These are phyloP conservation scores for Capsicum pubescens DNA, from an alignment of 257 asterid species.

Conservation along the genomic window DNA sequence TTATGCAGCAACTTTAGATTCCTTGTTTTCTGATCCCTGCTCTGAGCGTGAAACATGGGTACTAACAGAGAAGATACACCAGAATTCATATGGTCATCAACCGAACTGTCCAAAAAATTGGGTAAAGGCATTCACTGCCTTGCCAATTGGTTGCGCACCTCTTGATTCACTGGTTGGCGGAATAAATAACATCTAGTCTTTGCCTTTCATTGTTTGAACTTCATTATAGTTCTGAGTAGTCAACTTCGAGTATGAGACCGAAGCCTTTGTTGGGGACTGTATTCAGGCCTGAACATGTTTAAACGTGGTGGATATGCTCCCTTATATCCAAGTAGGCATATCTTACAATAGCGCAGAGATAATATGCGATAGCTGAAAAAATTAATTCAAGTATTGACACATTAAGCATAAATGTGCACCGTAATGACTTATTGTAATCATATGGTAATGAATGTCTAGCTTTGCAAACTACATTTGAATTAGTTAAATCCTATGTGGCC, in stretches of 20 bases:
- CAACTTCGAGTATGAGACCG: slow-evolving; percentile 47
- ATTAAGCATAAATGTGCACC: neutral
- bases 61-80: slow-evolving; percentile 46
- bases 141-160: slow-evolving; percentile 43
- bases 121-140: slow-evolving; percentile 40
- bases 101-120: slow-evolving; percentile 46
- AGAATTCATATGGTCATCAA: slow-evolving; percentile 46
- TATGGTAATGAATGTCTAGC: neutral
- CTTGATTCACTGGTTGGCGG: slow-evolving; percentile 45
- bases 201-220: slow-evolving; percentile 39
- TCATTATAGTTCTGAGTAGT: slow-evolving; percentile 41
- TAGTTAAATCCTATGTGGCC: too few relatives aligned
- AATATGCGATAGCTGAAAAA: too few relatives aligned
- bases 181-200: slow-evolving; percentile 53
- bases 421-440: neutral
- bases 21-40: slow-evolving; percentile 39
- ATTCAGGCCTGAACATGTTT: too few relatives aligned
- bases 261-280: too few relatives aligned
- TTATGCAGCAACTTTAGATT: slow-evolving; percentile 47
- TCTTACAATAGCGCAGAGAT: too few relatives aligned
- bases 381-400: neutral
- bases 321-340: too few relatives aligned
- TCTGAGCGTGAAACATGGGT: slow-evolving; percentile 44
- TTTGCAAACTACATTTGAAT: too few relatives aligned
- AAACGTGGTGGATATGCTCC: too few relatives aligned